Percentiles rank a stretch among this genome's conserved stretches.
phyloP scores from a whole-genome alignment of 768 basidiomycete genomes.

The Tricholoma sp. region DNA sequence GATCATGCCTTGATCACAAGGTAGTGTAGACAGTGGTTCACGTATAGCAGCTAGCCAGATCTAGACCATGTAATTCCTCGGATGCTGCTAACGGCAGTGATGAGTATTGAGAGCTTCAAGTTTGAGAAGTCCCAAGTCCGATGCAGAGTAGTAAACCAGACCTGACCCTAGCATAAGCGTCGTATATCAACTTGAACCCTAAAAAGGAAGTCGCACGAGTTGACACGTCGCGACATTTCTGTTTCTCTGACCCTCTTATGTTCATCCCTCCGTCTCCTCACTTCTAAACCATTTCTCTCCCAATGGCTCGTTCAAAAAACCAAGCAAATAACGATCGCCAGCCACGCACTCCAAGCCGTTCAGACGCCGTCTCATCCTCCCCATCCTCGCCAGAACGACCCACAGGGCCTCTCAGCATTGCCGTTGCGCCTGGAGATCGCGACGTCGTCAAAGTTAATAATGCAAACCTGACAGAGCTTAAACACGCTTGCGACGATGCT shows the following conservation, averaged over 20 bases:
- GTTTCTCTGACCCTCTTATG: slow-evolving; percentile 6
- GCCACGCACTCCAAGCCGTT: slow-evolving; percentile 16
- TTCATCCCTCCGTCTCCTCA: slow-evolving; percentile 3
- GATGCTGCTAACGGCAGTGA: too few species aligned
- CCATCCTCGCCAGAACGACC: slow-evolving; percentile 40
- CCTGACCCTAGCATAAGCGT: too few species aligned
- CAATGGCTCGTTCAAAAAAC: slow-evolving; percentile 18
- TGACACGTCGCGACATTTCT: slow-evolving; percentile 1
- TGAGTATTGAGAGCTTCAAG: too few species aligned
- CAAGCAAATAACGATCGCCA: slow-evolving; percentile 8
- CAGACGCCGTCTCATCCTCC: slow-evolving; percentile 15
- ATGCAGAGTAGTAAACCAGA: too few species aligned
- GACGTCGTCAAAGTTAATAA: slow-evolving; percentile 61
- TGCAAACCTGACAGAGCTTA: slow-evolving; percentile 51
- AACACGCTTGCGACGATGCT: slow-evolving; percentile 81
- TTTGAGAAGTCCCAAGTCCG: too few species aligned
- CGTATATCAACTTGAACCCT: too few species aligned
- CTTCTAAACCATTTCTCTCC: slow-evolving; percentile 1
- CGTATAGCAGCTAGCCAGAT: too few species aligned
- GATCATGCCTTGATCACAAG: too few species aligned
- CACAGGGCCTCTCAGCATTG: slow-evolving; percentile 48
- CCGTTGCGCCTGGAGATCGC: slow-evolving; percentile 37
- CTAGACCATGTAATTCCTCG: too few species aligned
- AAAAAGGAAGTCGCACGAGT: neutral
- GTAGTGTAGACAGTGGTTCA: too few species aligned